Evolutionary conservation across 2,329 filamentous ascomycete species (phyloP).

Genomic region (Lasiodiplodia citricola): DNA sequence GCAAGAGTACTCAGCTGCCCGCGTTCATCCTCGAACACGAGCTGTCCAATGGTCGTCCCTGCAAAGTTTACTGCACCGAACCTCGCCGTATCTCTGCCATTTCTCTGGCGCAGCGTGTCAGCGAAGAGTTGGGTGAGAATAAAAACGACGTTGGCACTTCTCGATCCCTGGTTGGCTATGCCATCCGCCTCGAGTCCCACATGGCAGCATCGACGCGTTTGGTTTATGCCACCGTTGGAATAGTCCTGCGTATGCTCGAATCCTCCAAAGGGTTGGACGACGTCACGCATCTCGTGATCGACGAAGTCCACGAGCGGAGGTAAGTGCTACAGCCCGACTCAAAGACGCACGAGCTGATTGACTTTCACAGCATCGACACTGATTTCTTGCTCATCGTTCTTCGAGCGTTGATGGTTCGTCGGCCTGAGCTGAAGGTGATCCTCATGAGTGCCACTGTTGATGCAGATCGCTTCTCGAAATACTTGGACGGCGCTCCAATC

Average conservation of each 20-base stretch:
- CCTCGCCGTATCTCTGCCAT: constrained; percentile 95
- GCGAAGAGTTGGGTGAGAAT: constrained; percentile 89
- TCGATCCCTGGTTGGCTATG: constrained; percentile 89
- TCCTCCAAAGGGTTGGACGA: constrained; percentile 83
- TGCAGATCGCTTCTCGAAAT: constrained; percentile 86
- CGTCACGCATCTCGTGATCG: constrained; percentile 92
- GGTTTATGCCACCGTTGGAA: constrained; percentile 86
- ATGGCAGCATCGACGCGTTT: constrained; percentile 80
- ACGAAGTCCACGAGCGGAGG: constrained; percentile 92
- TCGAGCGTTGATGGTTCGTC: constrained; percentile 75
- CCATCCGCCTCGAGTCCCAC: constrained; percentile 90
- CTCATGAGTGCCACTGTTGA: constrained; percentile 98
- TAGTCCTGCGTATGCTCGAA: constrained; percentile 98
- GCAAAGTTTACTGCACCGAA: constrained; percentile 95
- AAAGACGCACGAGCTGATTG: constrained; percentile 29
- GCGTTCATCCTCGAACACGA: constrained; percentile 91
- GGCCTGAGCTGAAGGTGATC: constrained; percentile 86
- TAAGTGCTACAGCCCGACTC: constrained; percentile 25
- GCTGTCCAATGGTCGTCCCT: constrained; percentile 76
- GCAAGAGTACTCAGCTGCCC: constrained; percentile 97
- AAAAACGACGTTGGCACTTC: constrained; percentile 80
- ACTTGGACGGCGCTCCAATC: constrained; percentile 83
- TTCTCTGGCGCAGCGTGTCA: constrained; percentile 88
- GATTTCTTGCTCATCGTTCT: constrained; percentile 95
- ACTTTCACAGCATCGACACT: constrained; percentile 74